phyloP scores from a whole-genome alignment of 495 filamentous ascomycete species.

The Podospora sp. region DNA sequence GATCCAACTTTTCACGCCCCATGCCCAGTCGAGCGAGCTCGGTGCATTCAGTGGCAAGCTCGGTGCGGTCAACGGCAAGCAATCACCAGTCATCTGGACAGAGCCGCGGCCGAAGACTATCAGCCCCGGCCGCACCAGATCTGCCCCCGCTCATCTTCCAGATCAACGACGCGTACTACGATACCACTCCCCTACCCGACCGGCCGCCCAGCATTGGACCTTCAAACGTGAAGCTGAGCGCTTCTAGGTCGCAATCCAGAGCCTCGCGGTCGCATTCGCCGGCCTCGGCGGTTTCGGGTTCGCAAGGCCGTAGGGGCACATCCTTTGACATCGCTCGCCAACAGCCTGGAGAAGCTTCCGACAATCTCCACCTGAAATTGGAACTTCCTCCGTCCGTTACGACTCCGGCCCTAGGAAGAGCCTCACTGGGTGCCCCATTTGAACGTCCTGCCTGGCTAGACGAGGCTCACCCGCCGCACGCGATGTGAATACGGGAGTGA shows the following conservation, averaged over 20 bases:
- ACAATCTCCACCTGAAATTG: not conserved
- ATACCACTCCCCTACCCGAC: conserved; percentile 26
- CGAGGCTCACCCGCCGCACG: conserved; percentile 21
- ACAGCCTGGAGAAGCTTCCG: not conserved
- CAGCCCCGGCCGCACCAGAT: not conserved
- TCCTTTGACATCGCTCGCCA: conserved; percentile 1
- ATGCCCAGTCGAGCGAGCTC: conserved; percentile 21
- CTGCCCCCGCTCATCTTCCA: conserved; percentile 15
- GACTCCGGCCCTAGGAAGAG: conserved; percentile 12
- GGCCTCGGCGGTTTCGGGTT: not conserved
- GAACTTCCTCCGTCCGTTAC: not conserved
- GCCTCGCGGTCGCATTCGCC: not conserved
- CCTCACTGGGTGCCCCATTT: conserved; percentile 11
- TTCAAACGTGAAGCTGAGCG: conserved; percentile 2
- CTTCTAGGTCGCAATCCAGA: not conserved
- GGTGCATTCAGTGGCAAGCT: conserved; percentile 19
- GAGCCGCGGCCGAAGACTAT: conserved; percentile 21
- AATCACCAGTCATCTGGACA: conserved; percentile 6
- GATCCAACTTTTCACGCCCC: conserved; percentile 15
- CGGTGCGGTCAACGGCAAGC: conserved; percentile 19
- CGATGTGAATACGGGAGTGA: conserved; percentile 26
- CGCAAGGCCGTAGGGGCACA: not conserved
- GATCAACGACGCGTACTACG: conserved; percentile 27
- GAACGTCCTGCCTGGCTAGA: conserved; percentile 18
- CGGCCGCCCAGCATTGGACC: not conserved